Evolutionary conservation across 75 land plant genomes (phyloP).

Genomic region (Cunninghamia lanceolata): DNA sequence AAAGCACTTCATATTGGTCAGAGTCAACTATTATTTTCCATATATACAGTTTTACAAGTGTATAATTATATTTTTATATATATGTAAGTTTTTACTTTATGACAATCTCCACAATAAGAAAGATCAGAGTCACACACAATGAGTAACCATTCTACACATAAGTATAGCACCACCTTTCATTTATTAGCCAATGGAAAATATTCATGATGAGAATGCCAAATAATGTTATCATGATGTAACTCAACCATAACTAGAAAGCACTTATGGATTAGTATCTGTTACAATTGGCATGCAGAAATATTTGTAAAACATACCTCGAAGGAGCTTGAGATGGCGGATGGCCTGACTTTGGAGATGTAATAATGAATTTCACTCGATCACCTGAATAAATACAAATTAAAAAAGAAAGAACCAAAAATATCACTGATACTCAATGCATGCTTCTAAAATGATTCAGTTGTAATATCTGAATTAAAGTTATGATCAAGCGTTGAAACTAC

Average conservation of each 20-base stretch:
- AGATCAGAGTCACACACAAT: background rate
- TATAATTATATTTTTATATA: too few relatives aligned
- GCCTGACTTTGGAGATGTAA: background rate
- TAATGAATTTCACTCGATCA: conserved; percentile 3
- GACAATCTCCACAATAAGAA: background rate
- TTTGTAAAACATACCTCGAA: background rate
- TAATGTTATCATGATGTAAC: background rate
- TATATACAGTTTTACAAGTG: background rate
- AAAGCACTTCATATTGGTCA: background rate
- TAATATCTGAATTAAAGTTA: background rate
- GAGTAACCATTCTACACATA: too few relatives aligned
- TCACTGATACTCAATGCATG: background rate
- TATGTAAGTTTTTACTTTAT: too few relatives aligned
- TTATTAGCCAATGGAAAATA: background rate
- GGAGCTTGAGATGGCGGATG: background rate
- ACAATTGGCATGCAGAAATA: background rate
- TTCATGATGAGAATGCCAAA: background rate
- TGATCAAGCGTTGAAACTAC: background rate
- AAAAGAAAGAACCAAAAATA: too few relatives aligned
- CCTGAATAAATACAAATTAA: background rate
- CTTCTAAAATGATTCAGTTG: background rate
- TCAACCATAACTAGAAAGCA: background rate
- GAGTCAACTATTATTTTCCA: background rate
- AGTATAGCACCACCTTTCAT: background rate
- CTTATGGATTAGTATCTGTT: background rate